Base-by-base conservation (phyloP, 345 rosid species). In the Brassica carinata region DNA sequence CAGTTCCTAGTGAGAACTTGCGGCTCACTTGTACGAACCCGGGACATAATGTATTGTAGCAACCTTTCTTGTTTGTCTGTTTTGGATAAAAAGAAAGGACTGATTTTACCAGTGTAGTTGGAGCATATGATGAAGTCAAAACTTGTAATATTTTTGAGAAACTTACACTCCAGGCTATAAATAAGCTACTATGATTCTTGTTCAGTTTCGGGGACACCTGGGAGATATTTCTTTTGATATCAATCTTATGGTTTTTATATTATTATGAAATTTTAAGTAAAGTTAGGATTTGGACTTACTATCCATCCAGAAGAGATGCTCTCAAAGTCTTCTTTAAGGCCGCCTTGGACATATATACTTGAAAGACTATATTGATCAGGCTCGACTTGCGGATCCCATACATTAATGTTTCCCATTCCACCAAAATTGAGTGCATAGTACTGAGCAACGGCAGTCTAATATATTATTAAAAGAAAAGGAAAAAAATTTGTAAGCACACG, bases 241-340 rank as follows among this genome's bases (percentile, higher is more conserved):
- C 3, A 72, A 38, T 14, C 14, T 5, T 15, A 11, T 10, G 30
- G 3, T 51, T 58, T 58, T 13, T 38, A 0, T 23, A 61, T 26
- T 38, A 1, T 40, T 17, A 40, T 10, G n/a, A 63, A 38, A 62
- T 73, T 27, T 40, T 1, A 73, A 27, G 30, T 43, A 43, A 40
- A 7, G 8, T 17, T 11, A 45, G 7, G 11, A 63, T 17, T 23
- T 19, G 3, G 15, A 79, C 82, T 73, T 79, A 58, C 82, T 4
- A 72, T 66, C 82, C 78, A 79, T 66, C 82, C 82, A 65, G 77
- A 77, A 53, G 40, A 15, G 0, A 79, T 55, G 72, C n/a, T 38
- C 8, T 55, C 14, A 9, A 65, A 33, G 13, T 8, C 10, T 2
- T 62, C 51, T 63, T 23, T 38, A 29, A 1, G 5, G 15, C 76